Conservation (phyloP, 1,284 basidiomycete genomes). For the Erythrobasidium hasegawianum region DNA sequence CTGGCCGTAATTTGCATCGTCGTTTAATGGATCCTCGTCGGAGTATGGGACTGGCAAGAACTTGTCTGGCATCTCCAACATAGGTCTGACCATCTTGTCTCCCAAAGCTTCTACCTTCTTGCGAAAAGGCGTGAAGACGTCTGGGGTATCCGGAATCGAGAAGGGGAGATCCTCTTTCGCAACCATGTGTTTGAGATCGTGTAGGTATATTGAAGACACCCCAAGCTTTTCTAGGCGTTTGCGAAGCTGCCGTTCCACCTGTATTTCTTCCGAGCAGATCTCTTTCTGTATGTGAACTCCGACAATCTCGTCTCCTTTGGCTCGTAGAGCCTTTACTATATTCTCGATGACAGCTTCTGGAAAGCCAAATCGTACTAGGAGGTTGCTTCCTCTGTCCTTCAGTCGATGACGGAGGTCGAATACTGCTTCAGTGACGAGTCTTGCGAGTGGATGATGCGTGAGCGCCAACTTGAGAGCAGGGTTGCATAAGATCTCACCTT, state of each 20-base stretch:
- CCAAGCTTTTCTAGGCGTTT: constrained; percentile 38
- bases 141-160: constrained; percentile 50
- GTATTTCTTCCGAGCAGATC: constrained; percentile 47
- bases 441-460: too few species aligned
- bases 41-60: constrained; percentile 48
- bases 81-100: constrained; percentile 45
- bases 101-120: constrained; percentile 53
- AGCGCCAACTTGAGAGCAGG: too few species aligned
- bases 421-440: constrained; percentile 55
- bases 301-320: constrained; percentile 50
- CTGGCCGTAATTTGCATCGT: constrained; percentile 35
- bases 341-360: constrained; percentile 51
- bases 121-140: constrained; percentile 55
- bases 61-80: constrained; percentile 36
- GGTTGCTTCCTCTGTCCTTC: constrained; percentile 51
- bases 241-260: constrained; percentile 37
- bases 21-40: constrained; percentile 17
- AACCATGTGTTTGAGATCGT: constrained; percentile 48
- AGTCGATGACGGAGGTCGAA: constrained; percentile 53
- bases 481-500: constrained; percentile 28
- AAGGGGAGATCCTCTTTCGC: constrained; percentile 54
- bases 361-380: constrained; percentile 55
- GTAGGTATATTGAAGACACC: constrained; percentile 44
- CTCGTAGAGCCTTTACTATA: constrained; percentile 50
- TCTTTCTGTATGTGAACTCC: constrained; percentile 54